Percentiles rank a stretch among this genome's conserved stretches.
Evolutionary conservation across 768 basidiomycete genomes (phyloP).

Genomic region (Termitomyces sp.): DNA sequence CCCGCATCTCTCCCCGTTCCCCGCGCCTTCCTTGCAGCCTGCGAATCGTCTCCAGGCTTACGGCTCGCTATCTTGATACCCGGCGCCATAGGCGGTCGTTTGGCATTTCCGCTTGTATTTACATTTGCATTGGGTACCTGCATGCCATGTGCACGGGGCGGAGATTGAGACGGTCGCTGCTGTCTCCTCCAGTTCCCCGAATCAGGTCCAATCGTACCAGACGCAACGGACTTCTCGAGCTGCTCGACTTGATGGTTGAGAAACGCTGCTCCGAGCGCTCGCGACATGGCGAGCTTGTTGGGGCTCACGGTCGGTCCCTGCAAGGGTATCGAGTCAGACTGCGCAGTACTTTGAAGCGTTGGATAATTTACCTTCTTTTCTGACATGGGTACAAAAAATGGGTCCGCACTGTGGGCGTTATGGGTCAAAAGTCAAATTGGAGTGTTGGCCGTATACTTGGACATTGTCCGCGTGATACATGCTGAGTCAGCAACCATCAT

Average conservation of each 20-base stretch:
- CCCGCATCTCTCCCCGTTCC: conserved; percentile 5
- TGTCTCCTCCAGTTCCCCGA: conserved; percentile 62
- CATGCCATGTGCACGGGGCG: not conserved
- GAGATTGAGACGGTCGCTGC: conserved; percentile 13
- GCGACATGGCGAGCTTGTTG: conserved; percentile 77
- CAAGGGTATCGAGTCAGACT: not conserved
- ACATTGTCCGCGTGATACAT: conserved; percentile 1
- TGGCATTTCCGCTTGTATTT: not conserved
- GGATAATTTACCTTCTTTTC: conserved; percentile 9
- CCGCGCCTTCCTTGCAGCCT: conserved; percentile 14
- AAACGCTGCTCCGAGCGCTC: conserved; percentile 82
- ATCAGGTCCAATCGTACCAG: conserved; percentile 32
- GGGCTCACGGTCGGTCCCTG: conserved; percentile 25
- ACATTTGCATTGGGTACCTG: conserved; percentile 4
- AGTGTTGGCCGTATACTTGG: not conserved
- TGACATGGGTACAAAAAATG: conserved; percentile 1
- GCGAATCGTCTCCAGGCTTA: conserved; percentile 19
- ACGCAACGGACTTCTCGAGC: conserved; percentile 66
- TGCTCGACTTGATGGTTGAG: conserved; percentile 85
- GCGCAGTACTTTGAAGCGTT: not conserved
- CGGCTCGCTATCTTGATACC: conserved; percentile 27
- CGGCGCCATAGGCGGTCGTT: conserved; percentile 27
- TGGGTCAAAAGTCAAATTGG: not conserved
- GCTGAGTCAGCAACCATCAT: conserved; percentile 9
- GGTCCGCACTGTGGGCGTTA: not conserved